Percentiles rank a stretch among this genome's conserved stretches.
Conservation (phyloP, 2,329 filamentous ascomycete genomes). For the Proliferodiscus dingleyae region DNA sequence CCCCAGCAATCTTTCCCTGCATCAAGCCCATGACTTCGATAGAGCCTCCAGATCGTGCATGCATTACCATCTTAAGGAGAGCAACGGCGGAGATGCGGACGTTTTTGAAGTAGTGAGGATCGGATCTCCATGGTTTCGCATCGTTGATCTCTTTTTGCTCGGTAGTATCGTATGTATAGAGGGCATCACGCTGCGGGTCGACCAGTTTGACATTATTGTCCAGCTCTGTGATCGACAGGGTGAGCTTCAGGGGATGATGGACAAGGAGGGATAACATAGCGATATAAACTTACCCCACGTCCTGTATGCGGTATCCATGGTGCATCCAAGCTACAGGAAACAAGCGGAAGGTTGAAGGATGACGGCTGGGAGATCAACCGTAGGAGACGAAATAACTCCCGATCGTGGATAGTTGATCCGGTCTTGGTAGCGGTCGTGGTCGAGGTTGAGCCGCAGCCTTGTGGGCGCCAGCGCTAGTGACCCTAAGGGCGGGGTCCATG, state of each 20-base stretch:
- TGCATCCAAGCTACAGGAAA: background rate
- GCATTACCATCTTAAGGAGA: conserved; percentile 98
- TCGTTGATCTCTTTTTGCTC: conserved; percentile 63
- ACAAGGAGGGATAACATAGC: conserved; percentile 10
- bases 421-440: background rate
- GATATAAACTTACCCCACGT: conserved; percentile 50
- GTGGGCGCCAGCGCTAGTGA: background rate
- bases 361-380: background rate
- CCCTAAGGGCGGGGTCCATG: no score
- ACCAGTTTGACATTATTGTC: conserved; percentile 81
- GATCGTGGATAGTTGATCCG: no score
- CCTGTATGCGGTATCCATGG: conserved; percentile 53
- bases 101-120: conserved; percentile 85
- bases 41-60: conserved; percentile 87
- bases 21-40: conserved; percentile 98
- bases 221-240: conserved; percentile 57
- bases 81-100: conserved; percentile 92
- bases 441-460: conserved; percentile 11
- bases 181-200: conserved; percentile 81
- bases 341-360: background rate
- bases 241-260: conserved; percentile 20
- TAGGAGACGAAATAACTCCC: background rate
- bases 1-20: conserved; percentile 85
- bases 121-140: conserved; percentile 67
- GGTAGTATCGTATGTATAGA: conserved; percentile 74